Base-by-base conservation (phyloP, 2,329 filamentous ascomycete genomes). In the Rhynchosporium graminicola region DNA sequence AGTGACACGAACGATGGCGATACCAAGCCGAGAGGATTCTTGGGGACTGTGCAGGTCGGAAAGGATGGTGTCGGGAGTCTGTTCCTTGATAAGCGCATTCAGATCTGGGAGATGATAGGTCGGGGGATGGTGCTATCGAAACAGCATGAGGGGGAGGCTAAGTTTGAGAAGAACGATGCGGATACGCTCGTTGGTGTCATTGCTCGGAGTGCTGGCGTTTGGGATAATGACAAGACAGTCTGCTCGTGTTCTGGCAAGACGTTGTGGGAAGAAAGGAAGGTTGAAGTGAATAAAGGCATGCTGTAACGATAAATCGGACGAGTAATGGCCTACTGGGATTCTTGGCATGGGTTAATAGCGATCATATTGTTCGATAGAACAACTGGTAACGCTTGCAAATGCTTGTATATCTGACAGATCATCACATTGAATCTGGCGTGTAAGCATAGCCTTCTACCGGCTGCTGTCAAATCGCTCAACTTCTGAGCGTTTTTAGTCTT, bases 221-320 rank as follows among this genome's bases (percentile, higher is more conserved):
- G 95, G 95, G 94, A 97, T 76, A 97, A 99, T 72, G 92, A 97
- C 75, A 99, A 98, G 83, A 97, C 91, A 51, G 94, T 99, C 5
- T 99, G 95, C 76, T 97, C 92, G 54, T 99, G 95, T 77, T 96
- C 92, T 43, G 95, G 95, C 3, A 98, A 98, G 85, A 98, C 93
- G 61, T 85, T 99, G 10, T 99, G 95, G 95, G 90, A 99, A 77
- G 95, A 99, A 81, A 86, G 95, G 70, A 88, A 88, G 77, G 93
- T 97, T 72, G 91, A 97, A 79, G 87, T 93, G 47, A 82, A 84
- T 68, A 93, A 91, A 78, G 95, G 95, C 2, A 98, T 99, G 91
- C 79, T 95, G 70, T 97, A 77, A 86, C 68, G 55, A 63, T 67
- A 69, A 68, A 67, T 70, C 60, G 52, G 55, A 65, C 60, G 63